Percentiles rank a stretch among this genome's conserved stretches.
Evolutionary conservation across 73 alveolate genomes (phyloP).

Genomic region (Symbiodinium natans): DNA sequence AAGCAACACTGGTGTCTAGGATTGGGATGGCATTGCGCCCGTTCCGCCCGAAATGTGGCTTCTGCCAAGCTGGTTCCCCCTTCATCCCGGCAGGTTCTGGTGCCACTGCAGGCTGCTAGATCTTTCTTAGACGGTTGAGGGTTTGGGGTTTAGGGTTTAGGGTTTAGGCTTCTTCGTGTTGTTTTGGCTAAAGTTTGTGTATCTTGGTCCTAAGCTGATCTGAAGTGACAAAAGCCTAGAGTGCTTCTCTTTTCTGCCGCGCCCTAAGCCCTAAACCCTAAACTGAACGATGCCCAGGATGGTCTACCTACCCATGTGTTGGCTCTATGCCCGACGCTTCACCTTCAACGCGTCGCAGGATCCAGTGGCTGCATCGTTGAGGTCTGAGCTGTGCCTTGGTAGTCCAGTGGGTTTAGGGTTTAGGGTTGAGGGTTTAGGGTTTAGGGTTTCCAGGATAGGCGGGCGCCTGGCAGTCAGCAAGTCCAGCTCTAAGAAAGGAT

Average conservation of each 20-base stretch:
- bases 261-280: background rate
- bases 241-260: too few species aligned
- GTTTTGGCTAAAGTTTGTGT: too few species aligned
- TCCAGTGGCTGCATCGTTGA: conserved; percentile 21
- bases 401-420: background rate
- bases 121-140: too few species aligned
- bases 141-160: too few species aligned
- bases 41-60: conserved; percentile 86
- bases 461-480: too few species aligned
- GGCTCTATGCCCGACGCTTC: conserved; percentile 61
- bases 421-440: background rate
- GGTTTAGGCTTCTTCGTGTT: too few species aligned
- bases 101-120: conserved; percentile 62
- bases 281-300: background rate
- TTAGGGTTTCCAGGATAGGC: background rate
- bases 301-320: conserved; percentile 90
- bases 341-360: conserved; percentile 20
- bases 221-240: too few species aligned
- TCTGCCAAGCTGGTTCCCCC: conserved; percentile 65
- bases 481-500: too few species aligned
- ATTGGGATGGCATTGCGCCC: conserved; percentile 70
- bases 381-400: conserved; percentile 36
- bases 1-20: too few species aligned
- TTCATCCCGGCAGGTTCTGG: conserved; percentile 89
- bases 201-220: too few species aligned